Conservation (phyloP, 148 eudicot species). For the Gaultheria prostrata region DNA sequence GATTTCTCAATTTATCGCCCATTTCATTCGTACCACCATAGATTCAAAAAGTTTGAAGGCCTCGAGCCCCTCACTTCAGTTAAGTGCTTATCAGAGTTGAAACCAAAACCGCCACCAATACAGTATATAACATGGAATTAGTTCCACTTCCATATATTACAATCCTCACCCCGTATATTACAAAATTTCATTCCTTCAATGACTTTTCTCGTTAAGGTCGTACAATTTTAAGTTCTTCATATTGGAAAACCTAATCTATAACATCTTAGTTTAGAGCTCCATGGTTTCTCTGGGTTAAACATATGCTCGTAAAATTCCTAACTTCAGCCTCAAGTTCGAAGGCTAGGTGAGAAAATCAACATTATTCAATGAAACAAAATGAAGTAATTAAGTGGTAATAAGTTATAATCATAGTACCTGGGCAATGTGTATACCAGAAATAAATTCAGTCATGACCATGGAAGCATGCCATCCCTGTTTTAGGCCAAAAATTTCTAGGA, state of each 20-base stretch:
- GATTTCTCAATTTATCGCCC: background rate
- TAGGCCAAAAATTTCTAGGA: slow-evolving; percentile 77
- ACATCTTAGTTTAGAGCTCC: background rate
- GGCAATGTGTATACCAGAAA: slow-evolving; percentile 89
- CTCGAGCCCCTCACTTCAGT: background rate
- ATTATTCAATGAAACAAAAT: background rate
- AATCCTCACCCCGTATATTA: background rate
- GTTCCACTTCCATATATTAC: background rate
- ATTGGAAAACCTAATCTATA: background rate
- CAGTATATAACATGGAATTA: background rate
- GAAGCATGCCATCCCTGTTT: slow-evolving; percentile 99
- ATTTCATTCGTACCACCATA: background rate
- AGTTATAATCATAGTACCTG: slow-evolving; percentile 44
- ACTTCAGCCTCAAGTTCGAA: background rate
- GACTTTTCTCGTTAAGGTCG: background rate
- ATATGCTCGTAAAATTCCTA: background rate
- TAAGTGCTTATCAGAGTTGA: background rate
- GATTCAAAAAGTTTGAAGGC: background rate
- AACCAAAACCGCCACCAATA: background rate
- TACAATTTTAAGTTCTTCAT: background rate
- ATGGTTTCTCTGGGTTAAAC: background rate
- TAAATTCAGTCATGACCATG: slow-evolving; percentile 82
- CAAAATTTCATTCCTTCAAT: background rate
- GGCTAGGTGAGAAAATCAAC: background rate
- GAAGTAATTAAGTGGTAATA: background rate